These are phyloP conservation scores for Sporothrix luriei DNA, from an alignment of 2,329 filamentous ascomycete species.

Conservation along the genomic window DNA sequence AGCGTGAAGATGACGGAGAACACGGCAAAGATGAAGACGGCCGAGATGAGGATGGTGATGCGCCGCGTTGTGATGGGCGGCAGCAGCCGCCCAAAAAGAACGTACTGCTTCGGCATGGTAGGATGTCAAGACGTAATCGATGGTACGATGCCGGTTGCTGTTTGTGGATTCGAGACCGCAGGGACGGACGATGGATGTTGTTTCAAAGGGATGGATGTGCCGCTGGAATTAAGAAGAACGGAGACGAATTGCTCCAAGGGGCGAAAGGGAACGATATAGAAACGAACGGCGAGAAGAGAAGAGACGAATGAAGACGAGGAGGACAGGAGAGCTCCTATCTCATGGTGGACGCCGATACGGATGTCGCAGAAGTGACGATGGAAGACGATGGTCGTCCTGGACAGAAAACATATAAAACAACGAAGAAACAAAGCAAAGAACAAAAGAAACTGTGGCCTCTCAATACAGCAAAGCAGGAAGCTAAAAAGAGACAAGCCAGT, in stretches of 20 bases:
- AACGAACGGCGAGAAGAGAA: constrained; percentile 25
- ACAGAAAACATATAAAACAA: neutral
- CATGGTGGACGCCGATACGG: constrained; percentile 18
- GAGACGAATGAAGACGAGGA: neutral
- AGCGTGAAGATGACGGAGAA: constrained; percentile 57
- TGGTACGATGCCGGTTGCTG: neutral
- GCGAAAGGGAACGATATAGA: neutral
- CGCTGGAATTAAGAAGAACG: constrained; percentile 1
- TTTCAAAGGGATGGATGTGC: neutral
- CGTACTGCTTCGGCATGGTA: constrained; percentile 52
- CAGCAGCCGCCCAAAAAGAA: constrained; percentile 53
- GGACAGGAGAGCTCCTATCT: constrained; percentile 18
- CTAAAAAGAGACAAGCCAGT: neutral
- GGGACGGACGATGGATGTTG: neutral
- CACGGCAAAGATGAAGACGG: constrained; percentile 57
- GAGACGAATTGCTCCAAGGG: neutral
- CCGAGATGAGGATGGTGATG: constrained; percentile 55
- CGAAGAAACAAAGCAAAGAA: neutral
- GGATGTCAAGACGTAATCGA: neutral
- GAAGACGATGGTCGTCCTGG: neutral
- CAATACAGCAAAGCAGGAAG: constrained; percentile 3
- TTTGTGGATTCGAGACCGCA: constrained; percentile 14
- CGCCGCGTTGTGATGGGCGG: constrained; percentile 57
- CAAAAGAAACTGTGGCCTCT: neutral
- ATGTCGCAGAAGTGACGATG: neutral